A percentile compares a stretch with the other conserved stretches of the same genome.
These are phyloP conservation scores for Anisogramma anomala DNA, from an alignment of 2,329 filamentous ascomycete species.

Conservation along the genomic window DNA sequence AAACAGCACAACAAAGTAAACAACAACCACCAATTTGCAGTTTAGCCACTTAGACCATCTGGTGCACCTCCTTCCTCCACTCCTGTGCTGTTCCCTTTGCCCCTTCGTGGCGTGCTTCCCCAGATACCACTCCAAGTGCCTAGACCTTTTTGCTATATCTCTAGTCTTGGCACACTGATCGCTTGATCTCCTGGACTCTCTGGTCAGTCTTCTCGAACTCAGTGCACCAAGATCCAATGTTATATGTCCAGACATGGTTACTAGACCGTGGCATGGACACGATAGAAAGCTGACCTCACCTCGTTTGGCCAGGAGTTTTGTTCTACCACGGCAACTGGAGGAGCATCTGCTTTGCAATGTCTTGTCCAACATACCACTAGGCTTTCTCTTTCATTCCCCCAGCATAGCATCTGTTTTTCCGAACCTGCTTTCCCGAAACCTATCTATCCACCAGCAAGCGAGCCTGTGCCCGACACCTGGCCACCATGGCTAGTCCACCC, in stretches of 20 bases:
- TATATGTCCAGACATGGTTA: neutral
- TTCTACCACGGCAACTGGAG: constrained; percentile 7
- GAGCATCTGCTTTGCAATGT: constrained; percentile 21
- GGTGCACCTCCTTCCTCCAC: no score
- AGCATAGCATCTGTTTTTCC: constrained; percentile 7
- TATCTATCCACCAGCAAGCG: neutral
- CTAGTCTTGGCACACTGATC: no score
- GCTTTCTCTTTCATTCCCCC: constrained; percentile 17
- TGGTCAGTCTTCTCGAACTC: no score
- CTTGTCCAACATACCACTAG: constrained; percentile 27
- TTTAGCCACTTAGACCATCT: neutral
- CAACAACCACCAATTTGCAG: neutral
- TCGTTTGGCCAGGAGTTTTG: neutral
- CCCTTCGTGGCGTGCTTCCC: no score
- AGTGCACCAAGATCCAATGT: no score
- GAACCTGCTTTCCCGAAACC: constrained; percentile 7
- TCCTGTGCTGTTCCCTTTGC: no score
- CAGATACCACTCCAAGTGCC: no score
- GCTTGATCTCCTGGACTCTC: no score
- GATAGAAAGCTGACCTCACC: constrained; percentile 1
- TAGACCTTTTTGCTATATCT: no score
- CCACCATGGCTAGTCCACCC: constrained; percentile 45
- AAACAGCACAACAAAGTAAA: neutral
- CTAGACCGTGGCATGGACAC: neutral
- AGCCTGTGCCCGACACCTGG: constrained; percentile 1